Evolutionary conservation across 2,329 filamentous ascomycete genomes (phyloP), one percentile per base, ranked within the genome.

Genomic region (Sporothrix brunneoviolacea): DNA sequence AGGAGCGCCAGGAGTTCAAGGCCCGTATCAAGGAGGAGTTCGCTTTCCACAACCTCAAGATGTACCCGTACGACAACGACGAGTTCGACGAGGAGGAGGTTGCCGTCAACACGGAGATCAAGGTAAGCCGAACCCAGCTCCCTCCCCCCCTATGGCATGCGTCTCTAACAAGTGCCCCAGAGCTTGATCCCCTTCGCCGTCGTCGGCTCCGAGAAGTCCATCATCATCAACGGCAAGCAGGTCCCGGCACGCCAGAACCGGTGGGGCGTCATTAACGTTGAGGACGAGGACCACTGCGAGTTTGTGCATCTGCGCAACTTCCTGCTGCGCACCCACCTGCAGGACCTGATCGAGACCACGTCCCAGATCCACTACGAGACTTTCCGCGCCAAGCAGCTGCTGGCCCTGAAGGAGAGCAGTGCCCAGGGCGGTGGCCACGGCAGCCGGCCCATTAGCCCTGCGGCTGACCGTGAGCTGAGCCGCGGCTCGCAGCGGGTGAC

Each of bases 321-420:
- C 82, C 82, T 98, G 58, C 95, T 94, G 62, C 89, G 93, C 67
- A 97, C 93, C 57, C 93, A 98, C 71, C 82, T 98, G 52, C 93
- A 98, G 78, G 93, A 98, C 65, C 82, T 98, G 60, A 96, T 98
- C 70, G 93, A 98, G 76, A 98, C 93, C 28, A 98, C 93, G 42
- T 96, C 91, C 61, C 93, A 98, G 77, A 98, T 96, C 72, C 93
- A 98, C 80, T 98, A 98, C 79, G 93, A 98, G 79, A 95, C 90
- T 54, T 98, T 98, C 91, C 91, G 93, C 72, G 91, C 93, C 64
- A 98, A 98, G 84, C 93, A 98, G 73, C 78, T 98, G 64, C 76
- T 98, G 66, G 93, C 93, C 52, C 80, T 98, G 68, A 98, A 97
- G 83, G 93, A 98, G 78, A 95, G 87, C 79, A 95, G 88, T 66